Evolutionary conservation across 371 early-diverging fungal genomes (phyloP).

Genomic region (Apophysomyces variabilis): DNA sequence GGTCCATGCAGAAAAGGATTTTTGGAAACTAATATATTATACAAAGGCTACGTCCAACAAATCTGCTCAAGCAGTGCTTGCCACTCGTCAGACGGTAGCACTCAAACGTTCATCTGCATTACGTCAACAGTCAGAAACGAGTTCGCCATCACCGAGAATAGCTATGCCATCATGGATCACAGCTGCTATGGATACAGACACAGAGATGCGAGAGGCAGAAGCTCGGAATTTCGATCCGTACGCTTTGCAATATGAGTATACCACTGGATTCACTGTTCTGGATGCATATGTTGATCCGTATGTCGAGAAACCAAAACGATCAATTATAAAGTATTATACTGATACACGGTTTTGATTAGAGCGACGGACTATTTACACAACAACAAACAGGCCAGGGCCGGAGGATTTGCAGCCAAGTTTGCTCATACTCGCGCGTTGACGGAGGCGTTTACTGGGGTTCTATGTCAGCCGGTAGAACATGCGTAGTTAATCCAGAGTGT

Average conservation of each 20-base stretch:
- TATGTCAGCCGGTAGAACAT: constrained; percentile 28
- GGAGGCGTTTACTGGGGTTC: constrained; percentile 58
- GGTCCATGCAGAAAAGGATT: neutral
- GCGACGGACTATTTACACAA: constrained; percentile 46
- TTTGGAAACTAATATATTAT: neutral
- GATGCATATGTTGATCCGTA: constrained; percentile 61
- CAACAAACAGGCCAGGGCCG: constrained; percentile 53
- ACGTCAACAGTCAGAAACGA: constrained; percentile 31
- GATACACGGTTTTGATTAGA: constrained; percentile 24
- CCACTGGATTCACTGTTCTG: constrained; percentile 42
- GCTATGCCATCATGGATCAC: constrained; percentile 51
- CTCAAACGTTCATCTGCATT: constrained; percentile 49
- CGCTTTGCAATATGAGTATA: constrained; percentile 54
- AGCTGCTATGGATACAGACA: constrained; percentile 48
- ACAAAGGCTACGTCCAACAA: constrained; percentile 51
- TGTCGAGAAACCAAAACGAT: constrained; percentile 14
- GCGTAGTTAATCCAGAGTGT: neutral
- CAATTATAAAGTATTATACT: neutral
- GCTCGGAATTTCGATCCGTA: constrained; percentile 57
- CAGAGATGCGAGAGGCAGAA: constrained; percentile 50
- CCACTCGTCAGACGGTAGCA: constrained; percentile 43
- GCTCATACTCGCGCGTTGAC: constrained; percentile 60
- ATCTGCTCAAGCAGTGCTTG: constrained; percentile 53
- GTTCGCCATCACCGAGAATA: constrained; percentile 20
- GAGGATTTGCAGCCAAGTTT: constrained; percentile 60